A percentile compares a stretch with the other conserved stretches of the same genome.
Conservation (phyloP, 495 filamentous ascomycete genomes). For the Penicillium odoratum region DNA sequence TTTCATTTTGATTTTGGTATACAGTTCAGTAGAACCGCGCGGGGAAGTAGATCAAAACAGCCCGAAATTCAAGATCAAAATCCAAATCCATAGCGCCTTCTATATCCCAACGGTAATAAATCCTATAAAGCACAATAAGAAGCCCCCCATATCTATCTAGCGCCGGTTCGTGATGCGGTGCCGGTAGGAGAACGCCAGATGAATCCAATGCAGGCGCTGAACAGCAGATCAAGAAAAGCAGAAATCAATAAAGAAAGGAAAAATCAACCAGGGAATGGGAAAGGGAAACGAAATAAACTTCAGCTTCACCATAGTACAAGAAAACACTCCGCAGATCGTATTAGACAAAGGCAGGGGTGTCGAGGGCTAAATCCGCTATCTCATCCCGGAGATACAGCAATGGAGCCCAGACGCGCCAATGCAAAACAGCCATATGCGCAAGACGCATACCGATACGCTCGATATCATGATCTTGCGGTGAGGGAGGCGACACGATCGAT, state of each 20-base stretch:
- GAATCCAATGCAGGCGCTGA: conserved; percentile 29
- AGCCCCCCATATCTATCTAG: conserved; percentile 2
- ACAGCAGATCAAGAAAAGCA: conserved; percentile 27
- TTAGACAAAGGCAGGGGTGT: conserved; percentile 12
- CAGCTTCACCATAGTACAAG: neutral
- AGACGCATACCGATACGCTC: conserved; percentile 70
- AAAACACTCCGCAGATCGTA: neutral
- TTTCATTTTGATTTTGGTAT: neutral
- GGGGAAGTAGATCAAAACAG: neutral
- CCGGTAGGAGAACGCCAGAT: conserved; percentile 6
- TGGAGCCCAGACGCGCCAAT: conserved; percentile 86
- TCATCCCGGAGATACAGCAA: conserved; percentile 58
- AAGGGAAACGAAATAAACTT: conserved; percentile 8
- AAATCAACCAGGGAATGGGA: neutral
- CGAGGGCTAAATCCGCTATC: conserved; percentile 21
- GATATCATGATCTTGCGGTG: conserved; percentile 48
- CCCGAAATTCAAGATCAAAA: neutral
- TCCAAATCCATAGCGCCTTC: conserved; percentile 1
- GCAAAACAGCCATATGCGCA: conserved; percentile 75
- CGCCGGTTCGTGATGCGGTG: neutral
- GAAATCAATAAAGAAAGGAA: conserved; percentile 6
- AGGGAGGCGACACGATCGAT: conserved; percentile 8
- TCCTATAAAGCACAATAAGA: neutral
- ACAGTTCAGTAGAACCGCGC: neutral
- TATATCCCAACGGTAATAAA: conserved; percentile 3